Evolutionary conservation across 495 filamentous ascomycete species (phyloP).

Genomic region (Aspergillus ellipticus): DNA sequence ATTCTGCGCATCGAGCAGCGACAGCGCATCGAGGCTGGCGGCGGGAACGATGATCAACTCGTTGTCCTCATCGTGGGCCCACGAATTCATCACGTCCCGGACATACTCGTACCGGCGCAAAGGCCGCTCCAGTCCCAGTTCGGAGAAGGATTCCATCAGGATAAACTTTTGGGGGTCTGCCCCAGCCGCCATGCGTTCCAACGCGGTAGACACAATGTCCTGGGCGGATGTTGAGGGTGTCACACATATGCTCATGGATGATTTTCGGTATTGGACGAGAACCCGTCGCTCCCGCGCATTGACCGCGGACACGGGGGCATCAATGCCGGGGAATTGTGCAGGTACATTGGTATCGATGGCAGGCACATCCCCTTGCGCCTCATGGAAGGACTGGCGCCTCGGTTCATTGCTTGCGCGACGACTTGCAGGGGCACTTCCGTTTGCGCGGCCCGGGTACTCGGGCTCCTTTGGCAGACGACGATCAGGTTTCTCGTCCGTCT

Average conservation of each 20-base stretch:
- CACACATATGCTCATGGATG: slow-evolving; percentile 61
- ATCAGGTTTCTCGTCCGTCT: slow-evolving; percentile 4
- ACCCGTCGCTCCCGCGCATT: slow-evolving; percentile 77
- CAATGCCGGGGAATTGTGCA: slow-evolving; percentile 59
- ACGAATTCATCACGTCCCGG: slow-evolving; percentile 87
- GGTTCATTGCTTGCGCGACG: slow-evolving; percentile 17
- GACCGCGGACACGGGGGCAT: slow-evolving; percentile 80
- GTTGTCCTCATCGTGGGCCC: slow-evolving; percentile 76
- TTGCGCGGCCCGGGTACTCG: slow-evolving; percentile 6
- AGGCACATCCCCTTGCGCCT: slow-evolving; percentile 13
- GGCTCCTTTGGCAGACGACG: not conserved
- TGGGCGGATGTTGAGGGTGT: slow-evolving; percentile 66
- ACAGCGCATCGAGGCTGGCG: slow-evolving; percentile 40
- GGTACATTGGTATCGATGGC: slow-evolving; percentile 37
- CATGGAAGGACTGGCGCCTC: slow-evolving; percentile 16
- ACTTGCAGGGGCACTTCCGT: slow-evolving; percentile 6
- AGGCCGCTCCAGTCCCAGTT: slow-evolving; percentile 77
- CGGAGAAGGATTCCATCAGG: slow-evolving; percentile 69
- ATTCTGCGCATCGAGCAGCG: slow-evolving; percentile 46
- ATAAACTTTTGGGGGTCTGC: slow-evolving; percentile 61
- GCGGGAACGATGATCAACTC: slow-evolving; percentile 57
- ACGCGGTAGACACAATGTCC: slow-evolving; percentile 63
- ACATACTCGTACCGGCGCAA: slow-evolving; percentile 84
- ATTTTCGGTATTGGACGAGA: slow-evolving; percentile 61
- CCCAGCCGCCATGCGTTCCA: slow-evolving; percentile 48